These are phyloP conservation scores for Lactuca sativa DNA, from an alignment of 129 eudicot genomes.

Conservation along the genomic window DNA sequence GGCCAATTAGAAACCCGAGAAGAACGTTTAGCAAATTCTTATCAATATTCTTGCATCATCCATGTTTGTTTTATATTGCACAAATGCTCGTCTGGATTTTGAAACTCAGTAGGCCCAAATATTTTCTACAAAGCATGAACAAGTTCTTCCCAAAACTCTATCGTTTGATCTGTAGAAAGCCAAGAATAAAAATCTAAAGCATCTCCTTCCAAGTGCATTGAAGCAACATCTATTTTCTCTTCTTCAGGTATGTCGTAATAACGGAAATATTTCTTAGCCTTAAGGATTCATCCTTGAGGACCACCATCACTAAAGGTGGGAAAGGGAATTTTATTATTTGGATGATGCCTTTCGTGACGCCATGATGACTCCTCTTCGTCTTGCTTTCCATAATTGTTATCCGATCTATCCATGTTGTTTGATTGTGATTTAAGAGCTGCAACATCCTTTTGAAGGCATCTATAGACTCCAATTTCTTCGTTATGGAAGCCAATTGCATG, in stretches of 20 bases:
- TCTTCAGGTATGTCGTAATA: no score
- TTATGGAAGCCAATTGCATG: background rate
- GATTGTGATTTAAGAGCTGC: background rate
- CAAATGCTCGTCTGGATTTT: slow-evolving; percentile 14
- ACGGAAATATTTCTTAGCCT: slow-evolving; percentile 19
- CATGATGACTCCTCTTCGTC: slow-evolving; percentile 8
- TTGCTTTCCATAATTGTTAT: background rate
- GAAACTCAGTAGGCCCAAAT: slow-evolving; percentile 13
- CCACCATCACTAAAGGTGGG: slow-evolving; percentile 13
- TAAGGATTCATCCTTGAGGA: slow-evolving; percentile 13
- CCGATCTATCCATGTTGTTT: background rate
- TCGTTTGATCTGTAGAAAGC: background rate
- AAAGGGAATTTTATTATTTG: slow-evolving; percentile 4
- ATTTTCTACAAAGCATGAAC: slow-evolving; percentile 2
- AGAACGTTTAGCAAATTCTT: slow-evolving; percentile 9
- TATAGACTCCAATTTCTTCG: slow-evolving; percentile 1
- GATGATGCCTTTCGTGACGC: background rate
- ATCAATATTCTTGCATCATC: background rate
- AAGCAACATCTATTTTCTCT: slow-evolving; percentile 5
- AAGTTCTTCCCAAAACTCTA: slow-evolving; percentile 20
- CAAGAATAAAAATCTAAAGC: slow-evolving; percentile 12
- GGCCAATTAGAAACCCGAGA: no score
- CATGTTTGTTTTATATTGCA: slow-evolving; percentile 8
- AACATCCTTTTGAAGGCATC: background rate
- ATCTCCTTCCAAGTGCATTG: slow-evolving; percentile 28